Base-by-base conservation (phyloP, 164 flowering plant species). In the Houttuynia cordata region DNA sequence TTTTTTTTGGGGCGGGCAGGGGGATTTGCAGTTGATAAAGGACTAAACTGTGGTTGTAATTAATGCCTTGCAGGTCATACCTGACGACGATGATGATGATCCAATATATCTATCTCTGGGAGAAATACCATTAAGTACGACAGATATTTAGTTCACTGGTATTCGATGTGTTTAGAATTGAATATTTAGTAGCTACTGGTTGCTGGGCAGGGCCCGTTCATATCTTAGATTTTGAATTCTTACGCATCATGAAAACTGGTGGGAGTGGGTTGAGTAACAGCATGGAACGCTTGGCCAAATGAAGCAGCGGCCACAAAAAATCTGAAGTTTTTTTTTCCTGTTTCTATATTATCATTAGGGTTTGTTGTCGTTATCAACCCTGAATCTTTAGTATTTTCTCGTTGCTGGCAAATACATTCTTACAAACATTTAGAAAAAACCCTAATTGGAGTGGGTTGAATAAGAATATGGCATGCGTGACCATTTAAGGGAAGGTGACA, bases 51-150 rank as follows among this genome's bases (percentile, higher is more conserved):
- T 65, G 62, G 25, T 75, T 24, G 58, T 60, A 13, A 58, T 62
- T 24, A 40, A 51, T 54, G 17, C 59, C 52, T 80, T 80, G 73
- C 90, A 92, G 96, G 96, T 72, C 49, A 71, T 83, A 57, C 79
- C 85, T 54, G 57, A 34, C 55, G 79, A 75, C 52, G 96, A 89
- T 45, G 98, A 89, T 45, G 98, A 87, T 69, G 98, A 93, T 69
- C 70, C 88, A 49, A 84, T 93, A 57, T 93, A 83, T 70, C 84
- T 87, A 77, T 80, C 98, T 30, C 71, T 93, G 66, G 97, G 84
- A 73, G 98, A 93, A 79, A 87, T 92, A 74, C 96, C 98, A 69
- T 73, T 93, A 74, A 80, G 93, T 91, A 87, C 69, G 94, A 73
- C 77, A 37, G 64, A 73, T 70, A 49, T 72, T 69, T 81, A 63